A percentile compares a stretch with the other conserved stretches of the same genome.
Conservation (phyloP, 345 rosid species). For the Eucalyptus paniculata region DNA sequence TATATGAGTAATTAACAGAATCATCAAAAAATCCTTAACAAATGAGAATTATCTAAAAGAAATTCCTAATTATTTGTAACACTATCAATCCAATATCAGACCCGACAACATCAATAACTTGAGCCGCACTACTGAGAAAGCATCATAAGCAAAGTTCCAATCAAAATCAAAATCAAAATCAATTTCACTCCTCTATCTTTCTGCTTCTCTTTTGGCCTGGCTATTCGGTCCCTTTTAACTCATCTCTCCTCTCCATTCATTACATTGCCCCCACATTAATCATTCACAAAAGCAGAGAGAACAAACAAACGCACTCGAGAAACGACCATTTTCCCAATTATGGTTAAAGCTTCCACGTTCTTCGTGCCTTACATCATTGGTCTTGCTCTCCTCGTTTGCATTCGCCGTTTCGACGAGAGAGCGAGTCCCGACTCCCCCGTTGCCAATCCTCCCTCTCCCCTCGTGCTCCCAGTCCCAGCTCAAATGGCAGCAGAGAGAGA, state of each 20-base stretch:
- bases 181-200: background rate
- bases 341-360: background rate
- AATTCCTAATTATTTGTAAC: background rate
- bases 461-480: constrained; percentile 27
- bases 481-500: constrained; percentile 66
- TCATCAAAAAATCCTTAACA: no score
- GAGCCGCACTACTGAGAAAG: background rate
- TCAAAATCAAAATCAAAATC: background rate
- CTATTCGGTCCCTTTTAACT: background rate
- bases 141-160: background rate
- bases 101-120: background rate
- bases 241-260: background rate
- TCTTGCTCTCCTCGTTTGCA: background rate
- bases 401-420: background rate
- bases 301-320: background rate
- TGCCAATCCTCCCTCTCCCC: constrained; percentile 56
- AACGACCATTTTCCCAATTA: background rate
- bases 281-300: background rate
- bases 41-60: no score
- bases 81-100: background rate
- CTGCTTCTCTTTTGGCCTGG: background rate
- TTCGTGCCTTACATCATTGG: background rate
- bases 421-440: constrained; percentile 39
- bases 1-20: no score
- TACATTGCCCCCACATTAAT: background rate